These are phyloP conservation scores for Solanum megistacrolobum DNA, from an alignment of 257 asterid species.

Conservation along the genomic window DNA sequence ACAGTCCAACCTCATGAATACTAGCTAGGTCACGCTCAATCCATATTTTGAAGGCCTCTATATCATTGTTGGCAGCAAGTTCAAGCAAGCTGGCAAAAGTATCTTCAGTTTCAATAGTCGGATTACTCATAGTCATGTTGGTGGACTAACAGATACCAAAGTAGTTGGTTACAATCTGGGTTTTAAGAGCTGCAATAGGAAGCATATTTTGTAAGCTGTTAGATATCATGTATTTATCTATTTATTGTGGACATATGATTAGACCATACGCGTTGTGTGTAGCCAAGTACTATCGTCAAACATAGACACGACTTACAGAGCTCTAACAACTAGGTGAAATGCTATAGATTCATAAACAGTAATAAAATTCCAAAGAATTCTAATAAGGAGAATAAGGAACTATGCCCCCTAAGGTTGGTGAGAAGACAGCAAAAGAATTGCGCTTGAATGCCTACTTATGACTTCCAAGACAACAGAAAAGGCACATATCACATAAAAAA, in stretches of 20 bases:
- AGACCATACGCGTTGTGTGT: not conserved
- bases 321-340: not conserved
- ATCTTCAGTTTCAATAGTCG: conserved; percentile 1
- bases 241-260: not conserved
- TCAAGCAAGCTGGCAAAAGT: conserved; percentile 7
- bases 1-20: conserved; percentile 49
- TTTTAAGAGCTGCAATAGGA: conserved; percentile 8
- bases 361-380: not conserved
- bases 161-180: not conserved
- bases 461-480: not conserved
- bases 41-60: conserved; percentile 22
- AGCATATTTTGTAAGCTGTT: not conserved
- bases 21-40: conserved; percentile 27
- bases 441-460: not conserved
- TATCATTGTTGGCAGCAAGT: conserved; percentile 12
- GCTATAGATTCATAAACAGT: not conserved
- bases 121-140: conserved; percentile 22
- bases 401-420: not conserved
- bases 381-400: not conserved
- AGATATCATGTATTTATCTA: not conserved
- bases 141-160: not conserved
- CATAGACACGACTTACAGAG: not conserved
- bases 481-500: not conserved
- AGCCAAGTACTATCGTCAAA: not conserved
- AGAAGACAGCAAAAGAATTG: not conserved